Base-by-base conservation (phyloP, 2,329 filamentous ascomycete species). In the Purpureocillium lavendulum region DNA sequence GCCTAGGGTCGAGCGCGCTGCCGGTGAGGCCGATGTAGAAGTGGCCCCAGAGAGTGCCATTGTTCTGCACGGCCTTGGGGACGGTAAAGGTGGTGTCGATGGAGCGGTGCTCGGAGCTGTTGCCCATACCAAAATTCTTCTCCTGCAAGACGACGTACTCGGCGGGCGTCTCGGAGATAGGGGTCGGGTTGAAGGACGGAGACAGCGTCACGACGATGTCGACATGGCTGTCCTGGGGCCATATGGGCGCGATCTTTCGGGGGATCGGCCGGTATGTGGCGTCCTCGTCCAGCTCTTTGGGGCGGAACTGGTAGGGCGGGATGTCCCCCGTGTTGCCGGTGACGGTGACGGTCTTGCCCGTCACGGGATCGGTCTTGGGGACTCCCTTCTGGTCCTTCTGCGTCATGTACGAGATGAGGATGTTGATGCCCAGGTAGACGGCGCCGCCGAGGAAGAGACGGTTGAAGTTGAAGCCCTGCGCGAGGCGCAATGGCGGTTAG, bases 1-100 rank as follows among this genome's bases (percentile, higher is more conserved):
- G 73, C 9, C 73, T 73, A 3, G 90, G 90, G 54, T 97, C 90
- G 26, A 95, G 67, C 40, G 76, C 71, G 43, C 77, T 76, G 39
- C 89, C 90, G 9, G 80, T 67, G 48, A 94, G 76, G 10, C 80
- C 87, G 44, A 97, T 69, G 53, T 88, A 95, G 62, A 97, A 94
- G 61, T 98, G 92, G 3, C 86, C 90, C 80, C 87, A 96, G 9
- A 98, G 74, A 1, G 90, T 96, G 28, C 87, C 88, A 58, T 97
- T 97, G 49, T 88, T 75, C 69, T 96, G 89, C 1, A 94, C 88
- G 32, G 77, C 71, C 45, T 71, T 70, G 3, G 92, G 90, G 4
- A 97, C 80, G 3, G 71, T 65, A 56, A 98, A 87, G 30, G 71
- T 81, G 7, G 84, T 85, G 49, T 90, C 81, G 42, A 89, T 73